A percentile compares a stretch with the other conserved stretches of the same genome.
These are phyloP conservation scores for Niebla homalea DNA, from an alignment of 495 filamentous ascomycete species.

Conservation along the genomic window DNA sequence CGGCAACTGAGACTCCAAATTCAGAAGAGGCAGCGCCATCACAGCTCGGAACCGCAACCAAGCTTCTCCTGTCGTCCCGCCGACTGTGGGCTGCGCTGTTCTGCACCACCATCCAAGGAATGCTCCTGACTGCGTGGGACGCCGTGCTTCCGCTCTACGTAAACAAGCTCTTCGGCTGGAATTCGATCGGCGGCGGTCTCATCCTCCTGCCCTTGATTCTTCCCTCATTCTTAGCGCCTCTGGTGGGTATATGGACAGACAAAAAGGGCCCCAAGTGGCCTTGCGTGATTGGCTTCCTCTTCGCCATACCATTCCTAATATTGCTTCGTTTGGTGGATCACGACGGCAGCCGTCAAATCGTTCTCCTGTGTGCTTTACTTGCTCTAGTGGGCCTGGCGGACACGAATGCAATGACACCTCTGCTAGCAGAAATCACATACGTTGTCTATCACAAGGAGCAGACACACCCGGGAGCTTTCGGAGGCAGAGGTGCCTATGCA, in stretches of 20 bases:
- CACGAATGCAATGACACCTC: conserved; percentile 43
- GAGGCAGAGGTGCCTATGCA: conserved; percentile 39
- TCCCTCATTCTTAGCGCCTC: conserved; percentile 44
- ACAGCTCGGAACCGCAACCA: conserved; percentile 15
- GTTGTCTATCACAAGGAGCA: conserved; percentile 45
- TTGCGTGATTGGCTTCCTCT: conserved; percentile 45
- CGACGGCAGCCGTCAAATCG: conserved; percentile 46
- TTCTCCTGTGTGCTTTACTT: conserved; percentile 59
- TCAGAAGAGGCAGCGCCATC: background rate
- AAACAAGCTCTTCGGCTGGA: conserved; percentile 41
- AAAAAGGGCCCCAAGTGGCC: conserved; percentile 47
- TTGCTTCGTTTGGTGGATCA: conserved; percentile 55
- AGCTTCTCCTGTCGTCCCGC: conserved; percentile 40
- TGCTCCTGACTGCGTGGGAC: conserved; percentile 45
- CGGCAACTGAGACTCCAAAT: background rate
- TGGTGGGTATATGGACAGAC: conserved; percentile 46
- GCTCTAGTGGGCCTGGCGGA: conserved; percentile 44
- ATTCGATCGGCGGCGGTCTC: conserved; percentile 48
- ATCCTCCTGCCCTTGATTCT: conserved; percentile 50
- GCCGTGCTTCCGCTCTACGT: conserved; percentile 44
- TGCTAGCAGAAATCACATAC: conserved; percentile 57
- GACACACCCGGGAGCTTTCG: conserved; percentile 36
- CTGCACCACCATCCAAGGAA: conserved; percentile 42
- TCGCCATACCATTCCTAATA: conserved; percentile 45
- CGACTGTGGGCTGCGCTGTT: conserved; percentile 45